Base-by-base conservation (phyloP, 1,284 basidiomycete species). In the Austroboletus niveus region DNA sequence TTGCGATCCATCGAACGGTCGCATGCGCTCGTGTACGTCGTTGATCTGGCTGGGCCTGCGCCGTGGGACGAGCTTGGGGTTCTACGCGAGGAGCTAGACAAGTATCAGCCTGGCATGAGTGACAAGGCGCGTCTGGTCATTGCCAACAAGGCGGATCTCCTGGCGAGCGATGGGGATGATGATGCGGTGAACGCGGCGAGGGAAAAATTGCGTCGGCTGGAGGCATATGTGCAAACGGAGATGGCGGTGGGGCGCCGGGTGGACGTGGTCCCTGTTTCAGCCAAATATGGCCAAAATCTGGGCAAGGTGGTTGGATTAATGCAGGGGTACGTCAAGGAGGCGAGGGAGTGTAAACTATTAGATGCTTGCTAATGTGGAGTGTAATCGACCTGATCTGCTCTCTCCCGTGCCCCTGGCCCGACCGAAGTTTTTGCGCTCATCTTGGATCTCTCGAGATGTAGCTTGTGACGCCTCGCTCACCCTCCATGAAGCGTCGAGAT, bases 401-500 rank as follows among this genome's bases (percentile, higher is more conserved):
- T 29, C 29, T 29, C 29, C 29, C 29, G 29, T 29, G 29, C 8
- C 29, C 29, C 8, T 29, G 29, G 29, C 29, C 29, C 7, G 29
- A 29, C 34, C 34, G 15, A 35, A 9, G 1, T 35, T 35, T 9
- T 34, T 34, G 29, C 7, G 29, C 29, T 6, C 29, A 29, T 8
- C 8, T 9, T 8, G 7, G 29, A 7, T 29, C 29, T 29, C 29
- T 2, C 29, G 29, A 7, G 29, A 29, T 29, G 5, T 29, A 29
- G 29, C 8, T 29, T 29, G 29, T 29, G 29, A 29, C 1, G 2
- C 29, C 29, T 8, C 27, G 5, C 27, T 60, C 47, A 91, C 48
- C 95, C 95, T 1, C 95, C 95, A 63, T 98, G 96, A 42, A 98
- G 71, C 0, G 95, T 98, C 34, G 93, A 96, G 59, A 98, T 98